phyloP scores from a whole-genome alignment of 2,329 filamentous ascomycete species.

The Sclerotinia subarctica region DNA sequence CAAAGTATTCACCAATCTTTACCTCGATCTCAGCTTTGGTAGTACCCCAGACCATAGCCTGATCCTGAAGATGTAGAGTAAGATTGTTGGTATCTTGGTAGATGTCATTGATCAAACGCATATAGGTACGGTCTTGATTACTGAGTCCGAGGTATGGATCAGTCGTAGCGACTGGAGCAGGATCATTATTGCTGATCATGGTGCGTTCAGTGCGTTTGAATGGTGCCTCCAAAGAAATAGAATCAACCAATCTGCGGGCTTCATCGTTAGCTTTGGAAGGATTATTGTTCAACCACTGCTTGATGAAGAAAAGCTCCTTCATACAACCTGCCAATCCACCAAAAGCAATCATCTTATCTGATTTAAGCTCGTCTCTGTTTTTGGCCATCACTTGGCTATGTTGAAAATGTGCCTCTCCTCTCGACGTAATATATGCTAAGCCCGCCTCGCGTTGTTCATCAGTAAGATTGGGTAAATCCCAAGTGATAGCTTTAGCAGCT shows the following conservation, averaged over 20 bases:
- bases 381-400: constrained; percentile 8
- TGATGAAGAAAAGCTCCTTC: constrained; percentile 13
- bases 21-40: constrained; percentile 6
- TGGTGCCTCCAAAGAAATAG: background rate
- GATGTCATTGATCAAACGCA: constrained; percentile 13
- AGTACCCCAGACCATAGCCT: background rate
- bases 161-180: background rate
- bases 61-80: constrained; percentile 10
- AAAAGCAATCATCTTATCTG: constrained; percentile 15
- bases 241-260: constrained; percentile 1
- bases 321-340: constrained; percentile 2
- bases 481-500: constrained; percentile 12
- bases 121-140: constrained; percentile 1
- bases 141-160: constrained; percentile 5
- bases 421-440: constrained; percentile 1
- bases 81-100: constrained; percentile 11
- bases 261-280: background rate
- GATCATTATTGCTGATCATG: constrained; percentile 2
- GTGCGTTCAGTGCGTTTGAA: constrained; percentile 1
- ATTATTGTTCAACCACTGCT: background rate
- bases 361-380: background rate
- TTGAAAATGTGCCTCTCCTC: constrained; percentile 12
- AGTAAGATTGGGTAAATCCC: background rate
- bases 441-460: constrained; percentile 4
- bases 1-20: constrained; percentile 9